Conservation (phyloP, 2,329 filamentous ascomycete genomes). For the Claviceps monticola region DNA sequence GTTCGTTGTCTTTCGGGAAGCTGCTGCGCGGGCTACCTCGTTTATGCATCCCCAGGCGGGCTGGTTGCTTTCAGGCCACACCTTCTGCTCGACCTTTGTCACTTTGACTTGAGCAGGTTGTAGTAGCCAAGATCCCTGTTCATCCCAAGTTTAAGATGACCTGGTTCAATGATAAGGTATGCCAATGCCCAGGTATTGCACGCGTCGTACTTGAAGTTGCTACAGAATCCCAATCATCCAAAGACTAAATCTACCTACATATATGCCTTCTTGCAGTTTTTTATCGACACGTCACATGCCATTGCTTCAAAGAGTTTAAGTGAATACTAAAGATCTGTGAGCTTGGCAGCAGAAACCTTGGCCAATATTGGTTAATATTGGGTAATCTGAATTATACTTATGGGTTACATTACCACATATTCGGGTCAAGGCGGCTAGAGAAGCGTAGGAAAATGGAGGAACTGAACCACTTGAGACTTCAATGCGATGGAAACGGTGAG, state of each 20-base stretch:
- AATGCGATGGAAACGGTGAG: background rate
- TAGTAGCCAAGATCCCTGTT: background rate
- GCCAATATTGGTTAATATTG: background rate
- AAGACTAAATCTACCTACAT: no score
- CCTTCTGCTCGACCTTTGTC: background rate
- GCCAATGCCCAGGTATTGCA: no score
- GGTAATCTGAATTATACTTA: background rate
- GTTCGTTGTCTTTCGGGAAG: no score
- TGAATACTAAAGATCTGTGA: background rate
- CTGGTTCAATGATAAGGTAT: no score
- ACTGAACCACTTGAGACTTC: background rate
- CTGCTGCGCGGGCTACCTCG: background rate
- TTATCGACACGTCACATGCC: no score
- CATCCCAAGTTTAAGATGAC: background rate
- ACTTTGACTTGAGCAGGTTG: no score
- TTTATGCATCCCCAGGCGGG: no score
- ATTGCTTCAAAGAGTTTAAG: no score
- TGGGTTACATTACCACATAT: background rate
- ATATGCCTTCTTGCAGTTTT: no score
- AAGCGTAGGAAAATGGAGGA: background rate
- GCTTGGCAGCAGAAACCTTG: background rate
- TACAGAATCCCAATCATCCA: no score
- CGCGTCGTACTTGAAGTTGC: no score
- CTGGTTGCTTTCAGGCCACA: background rate
- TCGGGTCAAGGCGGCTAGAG: background rate